phyloP scores from a whole-genome alignment of 1,284 basidiomycete species.

The Marasmius sp. region DNA sequence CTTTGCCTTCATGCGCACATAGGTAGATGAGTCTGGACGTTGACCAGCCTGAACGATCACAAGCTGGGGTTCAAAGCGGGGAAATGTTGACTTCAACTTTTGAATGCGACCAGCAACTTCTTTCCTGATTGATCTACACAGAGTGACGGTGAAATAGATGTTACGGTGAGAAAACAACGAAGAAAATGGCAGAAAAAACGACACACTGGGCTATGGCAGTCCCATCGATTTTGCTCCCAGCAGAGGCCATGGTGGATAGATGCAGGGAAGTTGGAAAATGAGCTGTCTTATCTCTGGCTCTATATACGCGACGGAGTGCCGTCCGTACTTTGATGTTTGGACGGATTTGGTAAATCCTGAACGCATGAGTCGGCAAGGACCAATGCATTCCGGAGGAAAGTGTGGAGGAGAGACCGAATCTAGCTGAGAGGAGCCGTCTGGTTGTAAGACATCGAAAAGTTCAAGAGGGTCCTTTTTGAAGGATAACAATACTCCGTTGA shows the following conservation, averaged over 20 bases:
- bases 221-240: slow-evolving; percentile 75
- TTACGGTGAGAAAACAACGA: slow-evolving; percentile 9
- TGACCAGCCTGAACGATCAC: slow-evolving; percentile 94
- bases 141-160: not conserved
- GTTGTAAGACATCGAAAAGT: not conserved
- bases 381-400: not conserved
- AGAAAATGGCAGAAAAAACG: slow-evolving; percentile 5
- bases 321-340: not conserved
- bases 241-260: slow-evolving; percentile 53
- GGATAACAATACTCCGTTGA: not conserved
- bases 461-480: not conserved
- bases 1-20: slow-evolving; percentile 98
- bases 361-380: not conserved
- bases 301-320: slow-evolving; percentile 15
- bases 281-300: slow-evolving; percentile 1
- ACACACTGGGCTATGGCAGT: slow-evolving; percentile 84
- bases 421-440: not conserved
- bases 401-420: not conserved
- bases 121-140: slow-evolving; percentile 73
- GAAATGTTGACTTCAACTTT: slow-evolving; percentile 59
- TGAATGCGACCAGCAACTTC: slow-evolving; percentile 69
- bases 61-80: slow-evolving; percentile 88
- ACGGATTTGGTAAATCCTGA: not conserved
- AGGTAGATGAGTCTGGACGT: slow-evolving; percentile 87
- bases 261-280: slow-evolving; percentile 37